Percentiles rank a stretch among this genome's conserved stretches.
These are phyloP conservation scores for Trichopus zeylanicus DNA, from an alignment of 116 monocot species.

Conservation along the genomic window DNA sequence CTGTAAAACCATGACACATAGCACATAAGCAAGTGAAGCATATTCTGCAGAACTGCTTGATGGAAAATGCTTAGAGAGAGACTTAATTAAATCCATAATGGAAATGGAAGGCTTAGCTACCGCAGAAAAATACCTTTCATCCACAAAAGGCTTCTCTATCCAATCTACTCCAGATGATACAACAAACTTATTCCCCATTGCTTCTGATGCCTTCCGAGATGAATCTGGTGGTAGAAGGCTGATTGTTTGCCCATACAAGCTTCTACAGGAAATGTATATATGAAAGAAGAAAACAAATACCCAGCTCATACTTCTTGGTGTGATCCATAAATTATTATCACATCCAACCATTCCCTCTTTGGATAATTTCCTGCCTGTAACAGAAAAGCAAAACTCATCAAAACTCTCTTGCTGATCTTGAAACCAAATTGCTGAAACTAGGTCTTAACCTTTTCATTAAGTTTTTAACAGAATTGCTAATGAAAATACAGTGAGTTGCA, in stretches of 20 bases:
- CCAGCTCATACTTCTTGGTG: constrained; percentile 30
- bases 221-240: constrained; percentile 62
- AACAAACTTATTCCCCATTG: constrained; percentile 41
- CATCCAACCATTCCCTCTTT: constrained; percentile 15
- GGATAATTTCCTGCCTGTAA: constrained; percentile 31
- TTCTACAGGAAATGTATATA: constrained; percentile 74
- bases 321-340: constrained; percentile 10
- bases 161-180: constrained; percentile 40
- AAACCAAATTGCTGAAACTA: constrained; percentile 35
- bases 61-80: constrained; percentile 25
- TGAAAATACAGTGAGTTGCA: constrained; percentile 53
- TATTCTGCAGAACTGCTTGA: constrained; percentile 11
- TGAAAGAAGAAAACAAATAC: constrained; percentile 61
- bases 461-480: constrained; percentile 56
- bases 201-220: constrained; percentile 47
- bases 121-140: constrained; percentile 75
- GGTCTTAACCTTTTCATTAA: constrained; percentile 38
- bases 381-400: constrained; percentile 29
- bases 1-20: constrained; percentile 53
- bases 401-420: constrained; percentile 23
- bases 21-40: constrained; percentile 49
- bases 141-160: constrained; percentile 23
- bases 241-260: constrained; percentile 53
- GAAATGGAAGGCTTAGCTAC: constrained; percentile 40
- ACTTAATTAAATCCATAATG: constrained; percentile 35